Evolutionary conservation across 495 filamentous ascomycete genomes (phyloP).

Genomic region (Coniosporium apollinis): DNA sequence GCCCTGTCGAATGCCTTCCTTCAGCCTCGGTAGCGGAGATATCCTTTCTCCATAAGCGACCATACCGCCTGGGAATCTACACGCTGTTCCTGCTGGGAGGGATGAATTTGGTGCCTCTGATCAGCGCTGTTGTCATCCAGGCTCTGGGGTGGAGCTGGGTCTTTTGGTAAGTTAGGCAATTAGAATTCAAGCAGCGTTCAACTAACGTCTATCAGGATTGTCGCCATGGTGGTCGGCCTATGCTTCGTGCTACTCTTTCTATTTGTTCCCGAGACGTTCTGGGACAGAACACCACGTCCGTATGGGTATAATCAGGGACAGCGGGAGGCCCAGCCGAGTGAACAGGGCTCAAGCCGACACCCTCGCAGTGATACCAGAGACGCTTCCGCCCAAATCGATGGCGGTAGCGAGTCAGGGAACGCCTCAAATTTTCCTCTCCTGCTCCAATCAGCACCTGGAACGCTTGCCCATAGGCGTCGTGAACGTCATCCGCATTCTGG

Average conservation of each 20-base stretch:
- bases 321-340: no score
- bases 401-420: no score
- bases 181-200: no score
- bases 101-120: constrained; percentile 81
- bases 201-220: constrained; percentile 47
- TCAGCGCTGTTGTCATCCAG: constrained; percentile 74
- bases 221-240: constrained; percentile 68
- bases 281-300: constrained; percentile 70
- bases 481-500: constrained; percentile 10
- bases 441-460: no score
- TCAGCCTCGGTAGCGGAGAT: constrained; percentile 94
- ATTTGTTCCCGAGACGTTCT: constrained; percentile 92
- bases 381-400: no score
- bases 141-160: constrained; percentile 78
- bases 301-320: no score
- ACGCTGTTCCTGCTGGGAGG: constrained; percentile 77
- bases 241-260: constrained; percentile 63
- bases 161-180: constrained; percentile 57
- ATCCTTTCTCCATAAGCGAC: constrained; percentile 88
- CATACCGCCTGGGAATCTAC: constrained; percentile 91
- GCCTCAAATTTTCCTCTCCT: no score
- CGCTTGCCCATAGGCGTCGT: constrained; percentile 1
- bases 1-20: constrained; percentile 84
- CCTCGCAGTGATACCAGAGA: no score
- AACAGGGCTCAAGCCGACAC: no score